phyloP scores from a whole-genome alignment of 2,329 filamentous ascomycete species.

The Tolypocladium paradoxum region DNA sequence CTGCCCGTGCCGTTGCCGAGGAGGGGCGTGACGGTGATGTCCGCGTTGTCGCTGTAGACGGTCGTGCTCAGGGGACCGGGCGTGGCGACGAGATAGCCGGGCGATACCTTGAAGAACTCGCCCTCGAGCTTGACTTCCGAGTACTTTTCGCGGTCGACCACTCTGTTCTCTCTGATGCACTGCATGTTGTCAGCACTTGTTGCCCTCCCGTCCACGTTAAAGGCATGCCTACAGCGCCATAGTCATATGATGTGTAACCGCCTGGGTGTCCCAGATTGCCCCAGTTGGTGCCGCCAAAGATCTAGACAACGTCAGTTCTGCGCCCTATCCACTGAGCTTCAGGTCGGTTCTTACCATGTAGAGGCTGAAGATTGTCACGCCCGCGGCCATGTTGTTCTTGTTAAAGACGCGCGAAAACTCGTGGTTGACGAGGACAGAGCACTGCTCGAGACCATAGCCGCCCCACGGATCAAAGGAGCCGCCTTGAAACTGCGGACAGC shows the following conservation, averaged over 20 bases:
- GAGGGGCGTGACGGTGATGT: constrained; percentile 52
- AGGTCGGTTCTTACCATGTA: constrained; percentile 50
- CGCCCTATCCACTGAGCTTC: too few species aligned
- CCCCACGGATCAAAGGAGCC: constrained; percentile 68
- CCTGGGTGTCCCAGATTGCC: constrained; percentile 64
- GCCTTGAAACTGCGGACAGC: constrained; percentile 46
- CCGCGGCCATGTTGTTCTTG: constrained; percentile 61
- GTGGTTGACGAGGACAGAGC: constrained; percentile 53
- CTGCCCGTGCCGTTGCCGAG: constrained; percentile 39
- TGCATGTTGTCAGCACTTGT: background rate
- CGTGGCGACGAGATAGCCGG: constrained; percentile 53
- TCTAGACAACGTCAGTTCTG: constrained; percentile 24
- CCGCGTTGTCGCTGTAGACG: constrained; percentile 38
- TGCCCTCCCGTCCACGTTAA: background rate
- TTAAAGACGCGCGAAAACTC: constrained; percentile 72
- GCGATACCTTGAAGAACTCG: constrained; percentile 64
- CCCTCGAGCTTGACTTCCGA: constrained; percentile 67
- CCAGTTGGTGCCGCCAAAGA: constrained; percentile 74
- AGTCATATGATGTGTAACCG: constrained; percentile 49
- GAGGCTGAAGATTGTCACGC: constrained; percentile 56
- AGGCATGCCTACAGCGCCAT: constrained; percentile 27
- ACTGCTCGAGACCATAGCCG: constrained; percentile 57
- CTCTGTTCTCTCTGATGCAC: constrained; percentile 56
- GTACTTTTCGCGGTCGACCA: constrained; percentile 63
- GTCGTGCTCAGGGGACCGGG: constrained; percentile 39